Base-by-base conservation (phyloP, 1,284 basidiomycete genomes). In the Lignosus rhinocerotis region DNA sequence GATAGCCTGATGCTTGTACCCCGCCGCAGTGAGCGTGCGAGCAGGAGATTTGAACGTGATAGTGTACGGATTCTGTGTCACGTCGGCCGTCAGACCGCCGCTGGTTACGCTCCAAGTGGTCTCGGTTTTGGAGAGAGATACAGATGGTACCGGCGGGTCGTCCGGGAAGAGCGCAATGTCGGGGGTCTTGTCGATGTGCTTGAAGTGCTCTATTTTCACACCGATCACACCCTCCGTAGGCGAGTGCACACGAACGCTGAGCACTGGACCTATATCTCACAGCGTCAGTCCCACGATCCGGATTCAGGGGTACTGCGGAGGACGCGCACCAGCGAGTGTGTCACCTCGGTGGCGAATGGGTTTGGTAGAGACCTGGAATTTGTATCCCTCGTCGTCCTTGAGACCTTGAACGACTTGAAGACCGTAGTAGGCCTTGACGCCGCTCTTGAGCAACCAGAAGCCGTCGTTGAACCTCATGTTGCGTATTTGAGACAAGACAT, bases 311-410 rank as follows among this genome's bases (percentile, higher is more conserved):
- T 36, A 16, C 19, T 31, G 34, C 4, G 16, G 14, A 25, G 32
- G 69, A 54, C 4, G 67, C 76, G 25, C 55, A 83, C 85, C 85
- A 61, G 83, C 85, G 17, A 90, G 75, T 0, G 87, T 88, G 67
- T 89, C 87, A 30, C 88, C 88, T 53, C 87, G 78, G 69, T 86
- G 82, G 51, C 81, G 78, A 62, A 90, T 84, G 17, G 84, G 84
- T 49, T 81, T 80, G 7, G 86, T 86, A 7, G 89, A 76, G 34
- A 90, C 86, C 53, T 84, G 80, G 8, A 88, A 74, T 64, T 83
- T 77, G 63, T 85, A 80, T 1, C 80, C 82, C 46, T 77, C 75
- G 11, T 74, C 71, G 32, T 81, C 76, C 19, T 73, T 69, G 32
- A 74, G 74, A 9, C 72, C 71, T 56, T 82, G 76, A 30, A 80